Conservation (phyloP, 192 early-diverging fungal species). For the Coemansia sp. region DNA sequence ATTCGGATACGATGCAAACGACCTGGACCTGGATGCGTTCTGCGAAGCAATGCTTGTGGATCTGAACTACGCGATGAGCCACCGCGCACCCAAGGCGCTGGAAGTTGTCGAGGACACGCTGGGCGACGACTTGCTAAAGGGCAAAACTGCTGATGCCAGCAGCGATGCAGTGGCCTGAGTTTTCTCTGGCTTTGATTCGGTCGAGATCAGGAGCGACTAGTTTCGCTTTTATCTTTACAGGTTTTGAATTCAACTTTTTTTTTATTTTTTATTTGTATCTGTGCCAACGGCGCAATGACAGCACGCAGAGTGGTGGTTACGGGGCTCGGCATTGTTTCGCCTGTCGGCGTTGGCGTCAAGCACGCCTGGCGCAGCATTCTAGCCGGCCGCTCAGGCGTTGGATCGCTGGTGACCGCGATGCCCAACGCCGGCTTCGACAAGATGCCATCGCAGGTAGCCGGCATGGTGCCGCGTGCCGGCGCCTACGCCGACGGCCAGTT, state of each 20-base stretch:
- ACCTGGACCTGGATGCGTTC: conserved; percentile 59
- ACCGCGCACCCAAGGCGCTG: conserved; percentile 26
- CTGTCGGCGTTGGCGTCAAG: conserved; percentile 73
- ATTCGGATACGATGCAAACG: conserved; percentile 79
- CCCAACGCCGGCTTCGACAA: conserved; percentile 54
- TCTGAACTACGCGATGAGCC: conserved; percentile 28
- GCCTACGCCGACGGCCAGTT: conserved; percentile 57
- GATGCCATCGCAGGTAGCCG: conserved; percentile 75
- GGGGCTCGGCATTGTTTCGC: conserved; percentile 88
- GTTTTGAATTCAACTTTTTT: neutral
- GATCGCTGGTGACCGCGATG: conserved; percentile 46
- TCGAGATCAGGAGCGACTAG: too few species aligned
- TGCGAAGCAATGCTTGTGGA: conserved; percentile 47
- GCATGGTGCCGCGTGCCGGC: conserved; percentile 57
- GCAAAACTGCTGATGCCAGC: neutral
- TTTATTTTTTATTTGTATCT: neutral
- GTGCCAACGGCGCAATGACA: too few species aligned
- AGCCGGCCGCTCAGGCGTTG: conserved; percentile 70
- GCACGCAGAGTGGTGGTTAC: conserved; percentile 84
- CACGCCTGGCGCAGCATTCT: conserved; percentile 70
- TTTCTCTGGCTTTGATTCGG: too few species aligned
- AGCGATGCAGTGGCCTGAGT: too few species aligned
- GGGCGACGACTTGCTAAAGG: neutral
- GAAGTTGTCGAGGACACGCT: conserved; percentile 16
- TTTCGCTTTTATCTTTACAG: neutral